Evolutionary conservation across 202 grass and related monocot species (phyloP).

Genomic region (Bolboschoenoplectus hybrid): DNA sequence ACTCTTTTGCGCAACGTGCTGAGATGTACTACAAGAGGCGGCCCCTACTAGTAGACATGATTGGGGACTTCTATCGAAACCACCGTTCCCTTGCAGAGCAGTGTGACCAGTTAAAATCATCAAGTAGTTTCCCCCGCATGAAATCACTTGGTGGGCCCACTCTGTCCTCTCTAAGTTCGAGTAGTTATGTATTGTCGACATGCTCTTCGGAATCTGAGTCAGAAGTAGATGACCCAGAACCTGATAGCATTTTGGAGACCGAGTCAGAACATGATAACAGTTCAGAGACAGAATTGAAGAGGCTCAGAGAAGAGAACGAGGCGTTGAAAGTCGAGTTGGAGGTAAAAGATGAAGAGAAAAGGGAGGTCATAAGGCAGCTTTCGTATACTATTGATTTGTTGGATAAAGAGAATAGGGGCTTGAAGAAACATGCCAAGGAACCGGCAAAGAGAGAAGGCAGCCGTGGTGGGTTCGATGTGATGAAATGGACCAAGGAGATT

Average conservation of each 20-base stretch:
- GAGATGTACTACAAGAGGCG: constrained; percentile 97
- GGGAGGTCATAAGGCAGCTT: constrained; percentile 93
- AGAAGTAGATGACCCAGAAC: constrained; percentile 78
- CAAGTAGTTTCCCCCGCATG: constrained; percentile 40
- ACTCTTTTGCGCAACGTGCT: constrained; percentile 88
- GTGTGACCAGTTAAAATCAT: constrained; percentile 65
- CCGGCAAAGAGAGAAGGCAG: constrained; percentile 23
- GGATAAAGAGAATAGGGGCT: constrained; percentile 56
- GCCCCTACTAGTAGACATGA: constrained; percentile 72
- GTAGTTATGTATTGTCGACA: constrained; percentile 37
- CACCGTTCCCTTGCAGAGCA: constrained; percentile 81
- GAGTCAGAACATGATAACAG: constrained; percentile 1
- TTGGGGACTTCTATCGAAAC: constrained; percentile 77
- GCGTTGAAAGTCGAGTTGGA: constrained; percentile 49
- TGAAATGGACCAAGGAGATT: constrained; percentile 63
- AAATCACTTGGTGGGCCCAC: constrained; percentile 41
- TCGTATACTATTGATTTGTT: constrained; percentile 60
- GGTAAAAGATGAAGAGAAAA: constrained; percentile 86
- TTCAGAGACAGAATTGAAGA: constrained; percentile 42
- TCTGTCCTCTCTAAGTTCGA: constrained; percentile 45
- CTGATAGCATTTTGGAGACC: constrained; percentile 38
- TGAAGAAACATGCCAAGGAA: constrained; percentile 54
- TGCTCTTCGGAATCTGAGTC: constrained; percentile 55
- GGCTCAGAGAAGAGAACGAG: constrained; percentile 47
- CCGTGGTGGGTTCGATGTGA: constrained; percentile 51